Evolutionary conservation across 1,139 yeast species (phyloP).

Genomic region (Saccharomyces hybrid): DNA sequence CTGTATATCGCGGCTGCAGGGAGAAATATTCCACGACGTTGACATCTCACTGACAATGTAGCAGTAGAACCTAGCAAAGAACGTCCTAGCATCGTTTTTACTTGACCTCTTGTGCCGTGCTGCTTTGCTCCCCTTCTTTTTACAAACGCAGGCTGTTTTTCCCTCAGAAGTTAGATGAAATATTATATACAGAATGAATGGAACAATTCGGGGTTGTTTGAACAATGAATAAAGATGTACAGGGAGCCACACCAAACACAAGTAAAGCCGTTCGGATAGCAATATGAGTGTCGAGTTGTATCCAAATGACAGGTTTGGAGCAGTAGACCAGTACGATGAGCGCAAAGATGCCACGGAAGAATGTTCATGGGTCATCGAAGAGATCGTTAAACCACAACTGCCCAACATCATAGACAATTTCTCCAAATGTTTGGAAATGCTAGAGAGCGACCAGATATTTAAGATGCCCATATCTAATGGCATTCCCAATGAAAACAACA

Average conservation of each 20-base stretch:
- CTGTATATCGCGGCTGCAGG: slow-evolving; percentile 25
- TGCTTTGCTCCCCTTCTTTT: background rate
- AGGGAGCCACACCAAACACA: background rate
- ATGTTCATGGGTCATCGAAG: slow-evolving; percentile 32
- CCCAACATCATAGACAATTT: slow-evolving; percentile 34
- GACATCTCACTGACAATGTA: background rate
- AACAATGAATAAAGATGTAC: too few species aligned
- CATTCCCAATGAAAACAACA: slow-evolving; percentile 10
- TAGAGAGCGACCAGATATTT: slow-evolving; percentile 27
- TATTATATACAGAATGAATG: background rate
- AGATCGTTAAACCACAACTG: slow-evolving; percentile 33
- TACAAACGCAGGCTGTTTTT: background rate
- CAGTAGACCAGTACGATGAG: slow-evolving; percentile 6
- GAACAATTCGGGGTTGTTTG: background rate
- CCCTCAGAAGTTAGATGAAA: background rate
- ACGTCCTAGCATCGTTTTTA: background rate
- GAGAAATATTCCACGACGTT: slow-evolving; percentile 18
- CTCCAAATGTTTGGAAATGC: slow-evolving; percentile 29
- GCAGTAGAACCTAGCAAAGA: background rate
- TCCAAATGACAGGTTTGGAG: slow-evolving; percentile 21
- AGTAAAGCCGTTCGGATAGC: background rate
- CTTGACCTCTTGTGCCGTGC: background rate
- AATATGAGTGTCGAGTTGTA: slow-evolving; percentile 28
- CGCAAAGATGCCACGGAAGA: slow-evolving; percentile 16
- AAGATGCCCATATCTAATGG: slow-evolving; percentile 30